Percentiles rank a stretch among this genome's conserved stretches.
Conservation (phyloP, 2,329 filamentous ascomycete genomes). For the Alternaria burnsii region DNA sequence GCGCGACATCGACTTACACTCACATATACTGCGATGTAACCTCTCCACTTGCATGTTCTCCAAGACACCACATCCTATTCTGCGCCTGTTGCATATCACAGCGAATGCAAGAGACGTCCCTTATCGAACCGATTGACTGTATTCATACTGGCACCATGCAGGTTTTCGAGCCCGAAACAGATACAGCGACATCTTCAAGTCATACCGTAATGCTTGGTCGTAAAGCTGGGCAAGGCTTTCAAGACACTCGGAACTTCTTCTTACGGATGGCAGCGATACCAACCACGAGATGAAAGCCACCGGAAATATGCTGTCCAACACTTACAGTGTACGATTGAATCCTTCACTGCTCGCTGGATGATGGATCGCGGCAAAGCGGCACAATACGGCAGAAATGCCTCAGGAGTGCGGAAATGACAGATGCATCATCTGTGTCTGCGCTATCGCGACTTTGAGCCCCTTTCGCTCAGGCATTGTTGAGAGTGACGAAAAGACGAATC, state of each 20-base stretch:
- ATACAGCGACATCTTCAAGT: background rate
- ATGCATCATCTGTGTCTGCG: background rate
- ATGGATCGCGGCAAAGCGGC: background rate
- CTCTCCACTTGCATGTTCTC: no score
- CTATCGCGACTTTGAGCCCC: background rate
- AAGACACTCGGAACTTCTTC: background rate
- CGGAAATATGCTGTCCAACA: background rate
- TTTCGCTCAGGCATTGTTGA: slow-evolving; percentile 1
- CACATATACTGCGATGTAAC: no score
- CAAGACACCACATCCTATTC: no score
- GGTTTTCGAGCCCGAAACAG: background rate
- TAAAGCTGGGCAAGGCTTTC: no score
- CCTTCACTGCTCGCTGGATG: background rate
- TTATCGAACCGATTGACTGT: background rate
- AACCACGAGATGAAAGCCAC: background rate
- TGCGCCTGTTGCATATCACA: no score
- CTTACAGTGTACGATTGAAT: background rate
- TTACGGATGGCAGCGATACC: background rate
- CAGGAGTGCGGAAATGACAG: slow-evolving; percentile 4
- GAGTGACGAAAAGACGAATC: background rate
- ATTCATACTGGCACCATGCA: background rate
- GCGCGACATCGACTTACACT: no score
- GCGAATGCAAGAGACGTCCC: background rate
- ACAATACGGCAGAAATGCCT: background rate
- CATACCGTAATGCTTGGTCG: background rate